phyloP scores from a whole-genome alignment of 2,329 filamentous ascomycete genomes.

The Penicillium vulpinum region DNA sequence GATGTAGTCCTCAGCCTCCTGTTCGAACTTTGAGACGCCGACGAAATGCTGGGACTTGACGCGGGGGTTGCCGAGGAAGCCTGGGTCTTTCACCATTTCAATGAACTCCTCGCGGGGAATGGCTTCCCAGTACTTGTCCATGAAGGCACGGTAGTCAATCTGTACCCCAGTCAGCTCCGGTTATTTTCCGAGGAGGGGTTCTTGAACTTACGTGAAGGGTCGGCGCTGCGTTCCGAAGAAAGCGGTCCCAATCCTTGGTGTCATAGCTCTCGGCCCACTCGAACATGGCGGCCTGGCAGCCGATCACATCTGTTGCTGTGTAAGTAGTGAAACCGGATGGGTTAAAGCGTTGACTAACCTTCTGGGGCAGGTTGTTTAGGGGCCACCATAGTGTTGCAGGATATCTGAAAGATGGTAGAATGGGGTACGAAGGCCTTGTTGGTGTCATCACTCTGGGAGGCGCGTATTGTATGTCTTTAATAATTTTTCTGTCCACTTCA shows the following conservation, averaged over 20 bases:
- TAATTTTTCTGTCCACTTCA: not conserved
- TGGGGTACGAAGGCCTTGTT: not conserved
- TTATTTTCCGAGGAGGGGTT: not conserved
- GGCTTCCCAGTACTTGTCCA: constrained; percentile 41
- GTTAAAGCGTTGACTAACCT: not conserved
- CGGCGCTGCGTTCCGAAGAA: constrained; percentile 42
- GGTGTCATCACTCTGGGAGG: not conserved
- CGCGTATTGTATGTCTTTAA: not conserved
- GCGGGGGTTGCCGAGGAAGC: constrained; percentile 58
- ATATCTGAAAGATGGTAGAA: not conserved
- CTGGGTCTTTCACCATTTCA: constrained; percentile 53
- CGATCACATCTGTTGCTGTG: not conserved
- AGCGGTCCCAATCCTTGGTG: constrained; percentile 40
- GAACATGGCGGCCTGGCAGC: constrained; percentile 17
- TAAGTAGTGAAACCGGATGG: not conserved
- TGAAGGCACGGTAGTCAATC: constrained; percentile 67
- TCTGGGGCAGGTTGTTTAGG: not conserved
- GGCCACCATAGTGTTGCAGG: not conserved
- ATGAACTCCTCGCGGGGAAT: constrained; percentile 60
- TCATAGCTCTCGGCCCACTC: constrained; percentile 47
- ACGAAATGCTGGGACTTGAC: constrained; percentile 63
- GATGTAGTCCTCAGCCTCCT: constrained; percentile 55
- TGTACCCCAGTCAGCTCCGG: constrained; percentile 24
- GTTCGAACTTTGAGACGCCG: constrained; percentile 56
- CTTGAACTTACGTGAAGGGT: constrained; percentile 17